Conservation (phyloP, 805 yeast genomes). For the Yarrowia deformans region DNA sequence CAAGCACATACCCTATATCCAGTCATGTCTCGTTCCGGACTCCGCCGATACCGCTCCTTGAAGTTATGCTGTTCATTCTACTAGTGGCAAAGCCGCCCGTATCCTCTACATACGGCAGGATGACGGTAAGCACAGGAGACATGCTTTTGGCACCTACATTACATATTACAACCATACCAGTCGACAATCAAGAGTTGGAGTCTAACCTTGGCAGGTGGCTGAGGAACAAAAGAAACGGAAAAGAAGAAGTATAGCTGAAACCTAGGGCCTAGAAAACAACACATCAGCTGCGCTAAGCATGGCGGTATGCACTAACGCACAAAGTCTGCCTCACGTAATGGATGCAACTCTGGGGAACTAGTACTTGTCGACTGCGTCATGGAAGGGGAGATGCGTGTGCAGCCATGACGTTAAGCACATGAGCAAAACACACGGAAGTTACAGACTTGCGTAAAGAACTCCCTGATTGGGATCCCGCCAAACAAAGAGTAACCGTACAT, state of each 20-base stretch:
- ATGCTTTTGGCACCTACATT: background rate
- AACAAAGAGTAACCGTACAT: background rate
- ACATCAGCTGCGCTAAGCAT: background rate
- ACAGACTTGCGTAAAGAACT: constrained; percentile 9
- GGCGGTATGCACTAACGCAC: background rate
- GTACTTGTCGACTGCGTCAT: background rate
- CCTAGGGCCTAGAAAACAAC: no score
- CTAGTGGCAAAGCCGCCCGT: background rate
- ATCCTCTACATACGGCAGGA: background rate
- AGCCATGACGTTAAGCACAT: constrained; percentile 1
- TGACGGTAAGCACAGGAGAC: background rate
- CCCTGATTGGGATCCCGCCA: constrained; percentile 11
- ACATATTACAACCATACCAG: no score
- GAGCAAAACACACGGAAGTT: constrained; percentile 9
- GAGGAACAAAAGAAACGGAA: background rate
- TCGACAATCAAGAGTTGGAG: background rate
- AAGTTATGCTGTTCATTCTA: no score
- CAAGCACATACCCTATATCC: no score
- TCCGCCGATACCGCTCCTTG: no score
- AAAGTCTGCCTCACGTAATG: no score
- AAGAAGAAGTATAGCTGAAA: background rate
- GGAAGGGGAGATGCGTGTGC: background rate
- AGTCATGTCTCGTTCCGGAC: no score
- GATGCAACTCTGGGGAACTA: background rate
- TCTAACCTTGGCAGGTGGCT: background rate